Evolutionary conservation across 2,329 filamentous ascomycete species (phyloP), one percentile per base, ranked within the genome.

Genomic region (Colletotrichum truncatum): DNA sequence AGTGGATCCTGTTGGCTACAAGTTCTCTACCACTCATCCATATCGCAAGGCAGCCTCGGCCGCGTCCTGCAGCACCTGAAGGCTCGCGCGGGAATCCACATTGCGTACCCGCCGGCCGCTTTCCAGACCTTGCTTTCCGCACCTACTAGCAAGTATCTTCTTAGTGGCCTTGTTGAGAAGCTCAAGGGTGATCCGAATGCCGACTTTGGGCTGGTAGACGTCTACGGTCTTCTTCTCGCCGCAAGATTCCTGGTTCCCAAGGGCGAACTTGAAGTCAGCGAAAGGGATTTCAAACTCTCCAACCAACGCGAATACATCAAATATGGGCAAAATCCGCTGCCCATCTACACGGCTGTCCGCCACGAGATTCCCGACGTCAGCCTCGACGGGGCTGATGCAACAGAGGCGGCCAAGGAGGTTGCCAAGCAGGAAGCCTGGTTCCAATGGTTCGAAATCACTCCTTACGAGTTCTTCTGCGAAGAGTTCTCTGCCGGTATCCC

Each of bases 1-100:
- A 98, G 94, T 74, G 96, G 96, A 0, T 97, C 93, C 68, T 98
- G 96, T 77, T 99, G 96, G 96, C 84, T 98, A 6, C 95, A 98
- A 76, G 85, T 92, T 0, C 84, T 99, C 4, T 97, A 93, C 74
- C 90, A 96, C 73, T 95, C 93, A 0, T 93, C 93, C 1, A 85
- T 98, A 61, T 86, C 91, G 0, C 83, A 85, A 14, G 87, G 89
- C 58, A 88, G 87, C 67, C 87, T 97, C 70, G 81, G 85, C 21
- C 87, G 84, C 36, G 84, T 97, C 18, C 87, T 98, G 38, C 87
- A 94, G 9, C 96, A 99, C 73, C 81, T 99, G 57, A 98, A 97
- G 77, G 87, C 90, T 52, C 88, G 96, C 25, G 85, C 98, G 4
- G 91, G 91, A 2, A 87, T 96, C 2, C 96, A 99, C 73, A 96